A percentile compares a stretch with the other conserved stretches of the same genome.
Conservation (phyloP, 108 stramenopile species). For the Skeletonema menzelii region DNA sequence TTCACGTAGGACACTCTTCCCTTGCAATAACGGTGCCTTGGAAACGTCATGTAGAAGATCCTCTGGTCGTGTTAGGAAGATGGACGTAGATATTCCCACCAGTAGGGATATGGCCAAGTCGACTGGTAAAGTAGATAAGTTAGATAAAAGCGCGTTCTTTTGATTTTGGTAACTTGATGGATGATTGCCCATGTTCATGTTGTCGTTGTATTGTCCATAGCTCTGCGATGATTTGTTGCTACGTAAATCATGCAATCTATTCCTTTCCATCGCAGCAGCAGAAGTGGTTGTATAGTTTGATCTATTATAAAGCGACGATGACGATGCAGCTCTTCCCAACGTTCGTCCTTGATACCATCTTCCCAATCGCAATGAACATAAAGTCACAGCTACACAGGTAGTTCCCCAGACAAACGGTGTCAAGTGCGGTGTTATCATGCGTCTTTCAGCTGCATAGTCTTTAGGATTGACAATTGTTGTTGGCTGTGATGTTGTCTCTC, state of each 20-base stretch:
- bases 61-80: conserved; percentile 11
- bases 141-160: neutral
- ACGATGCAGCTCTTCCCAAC: neutral
- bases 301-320: neutral
- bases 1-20: conserved; percentile 28
- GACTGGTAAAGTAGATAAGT: conserved; percentile 12
- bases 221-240: neutral
- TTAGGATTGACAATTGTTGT: neutral
- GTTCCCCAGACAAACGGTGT: conserved; percentile 38
- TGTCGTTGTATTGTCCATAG: neutral
- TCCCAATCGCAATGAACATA: conserved; percentile 32
- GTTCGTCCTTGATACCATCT: conserved; percentile 21
- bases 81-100: conserved; percentile 27
- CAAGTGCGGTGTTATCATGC: conserved; percentile 16
- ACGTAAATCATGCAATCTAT: conserved; percentile 9
- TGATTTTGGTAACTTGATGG: neutral
- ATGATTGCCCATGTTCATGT: neutral
- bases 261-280: neutral
- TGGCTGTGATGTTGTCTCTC: neutral
- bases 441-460: conserved; percentile 27
- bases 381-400: conserved; percentile 13
- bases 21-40: conserved; percentile 18
- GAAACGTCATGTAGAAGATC: conserved; percentile 17
- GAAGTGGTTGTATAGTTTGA: neutral
- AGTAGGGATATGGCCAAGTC: conserved; percentile 34